Evolutionary conservation across 2,329 filamentous ascomycete species (phyloP).

Genomic region (Gyromitra esculenta): DNA sequence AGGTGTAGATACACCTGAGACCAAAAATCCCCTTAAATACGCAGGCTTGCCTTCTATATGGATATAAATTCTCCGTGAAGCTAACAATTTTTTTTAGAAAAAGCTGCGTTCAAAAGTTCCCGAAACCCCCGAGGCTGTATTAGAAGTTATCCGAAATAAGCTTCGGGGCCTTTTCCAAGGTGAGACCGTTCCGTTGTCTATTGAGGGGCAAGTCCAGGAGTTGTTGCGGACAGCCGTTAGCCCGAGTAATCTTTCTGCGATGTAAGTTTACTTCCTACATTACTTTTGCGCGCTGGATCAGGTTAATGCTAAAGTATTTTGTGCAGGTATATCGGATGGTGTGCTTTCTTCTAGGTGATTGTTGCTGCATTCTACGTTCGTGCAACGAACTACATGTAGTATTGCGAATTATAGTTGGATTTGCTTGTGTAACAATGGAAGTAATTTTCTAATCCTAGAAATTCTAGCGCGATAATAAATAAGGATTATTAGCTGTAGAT

Average conservation of each 20-base stretch:
- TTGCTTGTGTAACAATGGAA: not conserved
- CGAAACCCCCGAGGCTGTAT: slow-evolving; percentile 78
- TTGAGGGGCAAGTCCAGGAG: slow-evolving; percentile 97
- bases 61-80: not conserved
- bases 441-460: not conserved
- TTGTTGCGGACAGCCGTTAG: slow-evolving; percentile 87
- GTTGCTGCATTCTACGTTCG: not conserved
- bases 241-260: slow-evolving; percentile 79
- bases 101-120: slow-evolving; percentile 65
- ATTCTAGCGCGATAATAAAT: not conserved
- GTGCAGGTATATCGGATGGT: slow-evolving; percentile 54
- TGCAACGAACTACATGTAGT: too few relatives aligned
- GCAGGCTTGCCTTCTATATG: not conserved
- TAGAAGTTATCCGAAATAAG: slow-evolving; percentile 89
- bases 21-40: slow-evolving; percentile 6
- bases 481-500: not conserved
- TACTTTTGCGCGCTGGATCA: not conserved
- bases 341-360: slow-evolving; percentile 47
- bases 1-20: slow-evolving; percentile 44
- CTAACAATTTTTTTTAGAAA: slow-evolving; percentile 60
- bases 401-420: not conserved
- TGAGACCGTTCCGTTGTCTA: slow-evolving; percentile 90
- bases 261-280: slow-evolving; percentile 70
- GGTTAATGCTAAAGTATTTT: not conserved
- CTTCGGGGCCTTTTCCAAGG: slow-evolving; percentile 82